Percentiles rank a stretch among this genome's conserved stretches.
These are phyloP conservation scores for Dictyostelium purpureum DNA, from an alignment of 78 protist genomes.

Conservation along the genomic window DNA sequence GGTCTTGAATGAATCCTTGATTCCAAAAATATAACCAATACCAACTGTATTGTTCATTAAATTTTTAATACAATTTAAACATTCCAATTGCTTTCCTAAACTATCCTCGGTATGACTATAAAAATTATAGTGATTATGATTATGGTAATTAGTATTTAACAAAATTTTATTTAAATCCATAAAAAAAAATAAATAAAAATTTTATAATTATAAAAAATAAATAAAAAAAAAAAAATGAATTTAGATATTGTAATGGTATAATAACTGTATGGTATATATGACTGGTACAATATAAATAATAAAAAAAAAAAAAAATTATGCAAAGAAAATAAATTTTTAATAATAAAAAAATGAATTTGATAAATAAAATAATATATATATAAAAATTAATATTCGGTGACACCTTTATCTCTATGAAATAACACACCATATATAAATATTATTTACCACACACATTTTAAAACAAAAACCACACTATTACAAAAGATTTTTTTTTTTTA, in stretches of 20 bases:
- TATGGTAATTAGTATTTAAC: not conserved
- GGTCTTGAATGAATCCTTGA: constrained; percentile 42
- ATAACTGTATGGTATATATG: no score
- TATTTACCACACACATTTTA: no score
- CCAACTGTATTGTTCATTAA: constrained; percentile 66
- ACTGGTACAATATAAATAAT: not conserved
- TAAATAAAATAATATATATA: no score
- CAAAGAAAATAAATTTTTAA: no score
- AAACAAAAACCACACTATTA: no score
- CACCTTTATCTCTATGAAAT: no score
- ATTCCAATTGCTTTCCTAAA: constrained; percentile 50
- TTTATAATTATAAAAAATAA: not conserved
- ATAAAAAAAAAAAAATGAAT: not conserved
- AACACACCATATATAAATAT: no score
- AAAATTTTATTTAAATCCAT: not conserved
- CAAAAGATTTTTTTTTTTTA: no score
- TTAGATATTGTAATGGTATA: no score
- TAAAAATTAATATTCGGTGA: no score
- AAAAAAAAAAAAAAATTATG: not conserved
- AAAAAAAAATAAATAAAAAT: not conserved
- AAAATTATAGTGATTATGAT: not conserved
- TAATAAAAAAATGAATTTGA: no score
- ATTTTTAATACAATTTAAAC: constrained; percentile 58
- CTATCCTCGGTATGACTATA: constrained; percentile 37
- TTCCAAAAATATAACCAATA: constrained; percentile 25